phyloP scores from a whole-genome alignment of 2,329 filamentous ascomycete genomes.

The Fusarium mexicanum region DNA sequence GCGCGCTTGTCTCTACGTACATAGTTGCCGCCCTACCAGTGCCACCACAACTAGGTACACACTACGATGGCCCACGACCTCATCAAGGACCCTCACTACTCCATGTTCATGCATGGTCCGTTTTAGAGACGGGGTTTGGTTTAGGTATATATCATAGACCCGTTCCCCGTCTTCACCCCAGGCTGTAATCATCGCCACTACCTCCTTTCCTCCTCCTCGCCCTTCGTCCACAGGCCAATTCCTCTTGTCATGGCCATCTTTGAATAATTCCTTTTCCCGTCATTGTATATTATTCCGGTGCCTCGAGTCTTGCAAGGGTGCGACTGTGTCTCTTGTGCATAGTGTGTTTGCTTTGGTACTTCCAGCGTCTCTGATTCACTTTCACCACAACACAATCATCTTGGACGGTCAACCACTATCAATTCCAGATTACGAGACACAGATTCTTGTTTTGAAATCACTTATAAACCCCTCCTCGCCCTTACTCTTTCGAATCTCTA shows the following conservation, averaged over 20 bases:
- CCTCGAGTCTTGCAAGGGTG: conserved; percentile 32
- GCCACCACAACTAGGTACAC: conserved; percentile 40
- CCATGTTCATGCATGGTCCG: conserved; percentile 52
- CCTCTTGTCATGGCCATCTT: conserved; percentile 41
- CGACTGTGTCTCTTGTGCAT: conserved; percentile 42
- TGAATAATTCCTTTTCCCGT: conserved; percentile 42
- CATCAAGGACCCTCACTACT: conserved; percentile 49
- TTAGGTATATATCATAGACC: conserved; percentile 59
- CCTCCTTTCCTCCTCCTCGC: conserved; percentile 40
- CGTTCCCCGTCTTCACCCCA: conserved; percentile 49
- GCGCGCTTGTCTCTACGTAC: conserved; percentile 43
- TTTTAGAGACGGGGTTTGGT: conserved; percentile 40
- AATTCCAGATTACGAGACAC: conserved; percentile 32
- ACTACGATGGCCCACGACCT: conserved; percentile 35
- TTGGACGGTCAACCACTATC: conserved; percentile 37
- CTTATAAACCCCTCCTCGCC: conserved; percentile 17
- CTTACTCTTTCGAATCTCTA: conserved; percentile 22
- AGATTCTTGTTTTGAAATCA: conserved; percentile 21
- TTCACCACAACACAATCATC: conserved; percentile 24
- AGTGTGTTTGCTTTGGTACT: conserved; percentile 40
- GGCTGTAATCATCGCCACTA: conserved; percentile 41
- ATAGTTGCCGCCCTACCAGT: conserved; percentile 43
- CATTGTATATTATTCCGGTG: conserved; percentile 41
- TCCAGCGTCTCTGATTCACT: conserved; percentile 43
- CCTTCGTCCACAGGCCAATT: conserved; percentile 39